phyloP scores from a whole-genome alignment of 495 filamentous ascomycete species.

The Podospora pseudopauciseta region DNA sequence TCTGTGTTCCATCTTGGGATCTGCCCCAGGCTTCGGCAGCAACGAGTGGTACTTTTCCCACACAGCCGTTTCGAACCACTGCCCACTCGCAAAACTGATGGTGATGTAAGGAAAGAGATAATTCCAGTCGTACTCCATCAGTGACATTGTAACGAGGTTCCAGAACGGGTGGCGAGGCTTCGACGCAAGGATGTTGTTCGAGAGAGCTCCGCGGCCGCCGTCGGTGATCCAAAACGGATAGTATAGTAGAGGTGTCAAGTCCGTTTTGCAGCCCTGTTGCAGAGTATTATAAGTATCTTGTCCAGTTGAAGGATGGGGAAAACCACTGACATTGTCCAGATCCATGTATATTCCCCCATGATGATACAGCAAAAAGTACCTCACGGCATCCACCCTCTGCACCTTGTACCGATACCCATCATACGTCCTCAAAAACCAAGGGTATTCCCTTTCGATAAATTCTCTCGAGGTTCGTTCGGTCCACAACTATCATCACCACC shows the following conservation, averaged over 20 bases:
- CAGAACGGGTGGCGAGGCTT: conserved; percentile 83
- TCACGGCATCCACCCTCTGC: conserved; percentile 81
- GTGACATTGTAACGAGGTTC: conserved; percentile 62
- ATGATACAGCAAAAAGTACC: conserved; percentile 81
- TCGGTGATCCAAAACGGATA: conserved; percentile 82
- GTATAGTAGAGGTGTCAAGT: conserved; percentile 72
- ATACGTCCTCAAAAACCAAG: conserved; percentile 83
- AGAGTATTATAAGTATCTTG: not conserved
- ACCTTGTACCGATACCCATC: conserved; percentile 78
- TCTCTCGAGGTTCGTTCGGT: conserved; percentile 70
- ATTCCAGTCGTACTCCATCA: conserved; percentile 67
- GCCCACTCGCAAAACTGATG: conserved; percentile 84
- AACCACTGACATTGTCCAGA: conserved; percentile 68
- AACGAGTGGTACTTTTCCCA: conserved; percentile 66
- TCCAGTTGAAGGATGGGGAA: not conserved
- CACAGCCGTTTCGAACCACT: conserved; percentile 77
- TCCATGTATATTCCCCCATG: conserved; percentile 89
- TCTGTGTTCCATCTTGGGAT: conserved; percentile 20
- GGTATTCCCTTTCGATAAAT: conserved; percentile 72
- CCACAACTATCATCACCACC: conserved; percentile 61
- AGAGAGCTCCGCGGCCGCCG: conserved; percentile 78
- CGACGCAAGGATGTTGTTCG: conserved; percentile 84
- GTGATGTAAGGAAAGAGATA: conserved; percentile 84
- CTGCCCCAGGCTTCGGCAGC: conserved; percentile 16
- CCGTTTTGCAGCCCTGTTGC: conserved; percentile 70